phyloP scores from a whole-genome alignment of 805 yeast genomes.

The Ogataea corticis region DNA sequence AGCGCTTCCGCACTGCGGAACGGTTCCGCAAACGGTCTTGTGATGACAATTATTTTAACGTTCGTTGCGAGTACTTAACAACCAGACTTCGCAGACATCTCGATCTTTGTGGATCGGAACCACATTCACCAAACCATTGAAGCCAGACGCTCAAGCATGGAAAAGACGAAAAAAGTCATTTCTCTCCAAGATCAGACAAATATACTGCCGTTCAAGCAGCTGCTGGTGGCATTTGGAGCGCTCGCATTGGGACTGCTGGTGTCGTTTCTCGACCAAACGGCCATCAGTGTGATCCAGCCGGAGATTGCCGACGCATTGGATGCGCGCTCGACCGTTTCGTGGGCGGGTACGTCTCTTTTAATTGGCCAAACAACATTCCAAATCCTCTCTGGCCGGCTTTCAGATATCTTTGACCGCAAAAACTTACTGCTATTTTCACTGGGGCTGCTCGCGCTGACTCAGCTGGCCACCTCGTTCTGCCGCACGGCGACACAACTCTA shows the following conservation, averaged over 20 bases:
- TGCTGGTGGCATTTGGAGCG: constrained; percentile 39
- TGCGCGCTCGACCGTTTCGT: constrained; percentile 46
- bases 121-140: too few relatives aligned
- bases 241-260: constrained; percentile 41
- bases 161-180: constrained; percentile 10
- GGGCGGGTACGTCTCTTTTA: constrained; percentile 59
- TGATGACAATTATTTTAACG: too few relatives aligned
- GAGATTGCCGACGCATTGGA: constrained; percentile 47
- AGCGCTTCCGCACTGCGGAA: neutral
- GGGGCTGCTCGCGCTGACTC: constrained; percentile 41
- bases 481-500: constrained; percentile 48
- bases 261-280: constrained; percentile 51
- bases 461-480: constrained; percentile 54
- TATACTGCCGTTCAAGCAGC: constrained; percentile 38
- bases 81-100: too few relatives aligned
- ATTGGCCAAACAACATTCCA: constrained; percentile 54
- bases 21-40: neutral
- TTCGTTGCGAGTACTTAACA: too few relatives aligned
- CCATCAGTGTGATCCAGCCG: constrained; percentile 50
- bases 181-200: constrained; percentile 41
- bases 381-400: constrained; percentile 51
- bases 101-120: too few relatives aligned
- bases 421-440: constrained; percentile 42
- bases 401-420: constrained; percentile 58
- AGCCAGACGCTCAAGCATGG: too few relatives aligned